These are phyloP conservation scores for Kodamaea fungicola DNA, from an alignment of 1,139 yeast species.

Conservation along the genomic window DNA sequence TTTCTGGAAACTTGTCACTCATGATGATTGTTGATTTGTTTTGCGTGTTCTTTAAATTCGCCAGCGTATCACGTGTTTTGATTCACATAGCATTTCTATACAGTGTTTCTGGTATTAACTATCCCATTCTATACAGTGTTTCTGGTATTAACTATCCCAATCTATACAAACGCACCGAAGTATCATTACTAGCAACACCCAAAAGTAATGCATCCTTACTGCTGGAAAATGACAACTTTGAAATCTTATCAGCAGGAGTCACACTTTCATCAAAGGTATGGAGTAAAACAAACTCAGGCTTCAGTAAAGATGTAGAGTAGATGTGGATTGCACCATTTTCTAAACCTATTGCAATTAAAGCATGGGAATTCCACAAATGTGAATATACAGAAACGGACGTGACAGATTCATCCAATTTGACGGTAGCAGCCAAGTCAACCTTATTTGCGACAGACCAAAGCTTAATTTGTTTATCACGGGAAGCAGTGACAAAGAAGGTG, in stretches of 20 bases:
- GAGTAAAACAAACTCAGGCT: slow-evolving; percentile 22
- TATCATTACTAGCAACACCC: slow-evolving; percentile 70
- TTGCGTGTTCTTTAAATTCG: slow-evolving; percentile 1
- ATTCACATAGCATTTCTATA: too few species aligned
- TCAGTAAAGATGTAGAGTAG: slow-evolving; percentile 25
- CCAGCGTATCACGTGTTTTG: background rate
- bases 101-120: too few species aligned
- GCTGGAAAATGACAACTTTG: slow-evolving; percentile 56
- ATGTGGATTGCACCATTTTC: slow-evolving; percentile 52
- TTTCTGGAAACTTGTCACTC: slow-evolving; percentile 87
- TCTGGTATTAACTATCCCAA: background rate
- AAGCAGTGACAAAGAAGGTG: slow-evolving; percentile 67
- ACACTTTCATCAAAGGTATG: slow-evolving; percentile 29
- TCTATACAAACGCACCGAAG: slow-evolving; percentile 59
- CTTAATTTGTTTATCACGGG: slow-evolving; percentile 80
- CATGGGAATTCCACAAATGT: slow-evolving; percentile 18
- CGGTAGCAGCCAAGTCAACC: slow-evolving; percentile 24
- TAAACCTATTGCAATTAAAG: slow-evolving; percentile 62
- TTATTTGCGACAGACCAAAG: slow-evolving; percentile 52
- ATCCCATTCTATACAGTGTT: too few species aligned
- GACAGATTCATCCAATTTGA: slow-evolving; percentile 54
- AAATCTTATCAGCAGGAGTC: slow-evolving; percentile 60
- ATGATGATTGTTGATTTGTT: slow-evolving; percentile 27
- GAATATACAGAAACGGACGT: slow-evolving; percentile 66
- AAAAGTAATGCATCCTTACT: slow-evolving; percentile 27